Conservation (phyloP, 495 filamentous ascomycete species). For the Penicillium salamii region DNA sequence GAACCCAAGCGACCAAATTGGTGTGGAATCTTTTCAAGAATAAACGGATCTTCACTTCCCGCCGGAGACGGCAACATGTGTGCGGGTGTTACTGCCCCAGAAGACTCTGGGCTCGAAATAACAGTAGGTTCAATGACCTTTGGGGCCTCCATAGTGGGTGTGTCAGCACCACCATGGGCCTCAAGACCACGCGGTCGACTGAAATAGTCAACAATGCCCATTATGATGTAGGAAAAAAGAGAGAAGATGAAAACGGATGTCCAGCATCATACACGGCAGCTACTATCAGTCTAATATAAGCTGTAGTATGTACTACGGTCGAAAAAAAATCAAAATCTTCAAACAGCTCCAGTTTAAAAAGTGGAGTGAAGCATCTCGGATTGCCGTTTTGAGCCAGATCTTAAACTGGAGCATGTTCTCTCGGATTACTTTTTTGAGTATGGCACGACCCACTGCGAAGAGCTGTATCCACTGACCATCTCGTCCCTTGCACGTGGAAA, state of each 20-base stretch:
- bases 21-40: conserved; percentile 23
- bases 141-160: neutral
- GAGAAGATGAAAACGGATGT: conserved; percentile 1
- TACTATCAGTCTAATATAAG: conserved; percentile 7
- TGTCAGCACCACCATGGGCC: conserved; percentile 5
- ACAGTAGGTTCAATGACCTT: conserved; percentile 21
- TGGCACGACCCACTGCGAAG: conserved; percentile 3
- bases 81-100: conserved; percentile 2
- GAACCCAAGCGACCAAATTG: conserved; percentile 28
- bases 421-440: conserved; percentile 8
- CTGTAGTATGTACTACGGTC: neutral
- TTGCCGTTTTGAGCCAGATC: conserved; percentile 7
- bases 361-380: conserved; percentile 8
- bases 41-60: conserved; percentile 17
- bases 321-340: conserved; percentile 14
- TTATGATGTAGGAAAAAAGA: conserved; percentile 7
- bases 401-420: conserved; percentile 7
- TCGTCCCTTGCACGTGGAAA: neutral
- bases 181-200: conserved; percentile 13
- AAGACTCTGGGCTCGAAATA: conserved; percentile 18
- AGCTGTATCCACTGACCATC: neutral
- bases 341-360: conserved; percentile 15
- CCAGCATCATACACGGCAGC: neutral
- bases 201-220: conserved; percentile 17
- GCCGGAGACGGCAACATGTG: conserved; percentile 15